Evolutionary conservation across 2,329 filamentous ascomycete species (phyloP), one percentile per base, ranked within the genome.

Genomic region (Didymella arachidicola): DNA sequence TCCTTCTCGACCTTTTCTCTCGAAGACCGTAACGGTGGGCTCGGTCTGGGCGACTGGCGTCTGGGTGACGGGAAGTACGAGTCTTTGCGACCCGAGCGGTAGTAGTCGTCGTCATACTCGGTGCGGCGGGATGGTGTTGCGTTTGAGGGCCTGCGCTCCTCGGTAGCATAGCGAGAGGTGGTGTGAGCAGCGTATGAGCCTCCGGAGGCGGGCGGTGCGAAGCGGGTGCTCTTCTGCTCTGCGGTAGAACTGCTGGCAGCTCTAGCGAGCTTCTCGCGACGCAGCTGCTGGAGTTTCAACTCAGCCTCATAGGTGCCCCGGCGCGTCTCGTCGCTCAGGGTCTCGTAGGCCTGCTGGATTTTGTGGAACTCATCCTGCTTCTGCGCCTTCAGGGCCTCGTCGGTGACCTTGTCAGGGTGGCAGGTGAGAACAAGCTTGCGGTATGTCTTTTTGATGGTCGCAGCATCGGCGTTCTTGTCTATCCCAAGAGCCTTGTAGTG

Each of bases 261-360:
- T 54, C 76, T 85, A 65, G 77, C 74, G 68, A 81, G 76, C 60
- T 80, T 77, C 65, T 87, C 82, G 62, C 79, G 86, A 72, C 84
- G 84, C 69, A 92, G 79, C 73, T 89, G 86, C 49, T 85, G 86
- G 62, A 93, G 77, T 69, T 83, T 87, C 61, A 89, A 82, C 72
- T 89, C 85, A 51, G 92, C 87, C 78, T 98, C 92, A 77, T 97
- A 97, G 66, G 88, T 87, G 58, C 81, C 78, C 59, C 92, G 84
- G 73, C 89, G 87, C 7, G 80, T 82, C 27, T 94, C 90, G 73
- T 97, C 89, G 71, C 87, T 91, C 60, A 99, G 86, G 29, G 95
- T 83, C 78, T 98, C 95, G 78, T 97, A 99, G 49, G 95, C 93
- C 69, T 93, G 87, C 77, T 97, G 93, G 32, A 98, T 91, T 74